Percentiles rank a stretch among this genome's conserved stretches.
These are phyloP conservation scores for Artomyces pyxidatus DNA, from an alignment of 768 basidiomycete species.

Conservation along the genomic window DNA sequence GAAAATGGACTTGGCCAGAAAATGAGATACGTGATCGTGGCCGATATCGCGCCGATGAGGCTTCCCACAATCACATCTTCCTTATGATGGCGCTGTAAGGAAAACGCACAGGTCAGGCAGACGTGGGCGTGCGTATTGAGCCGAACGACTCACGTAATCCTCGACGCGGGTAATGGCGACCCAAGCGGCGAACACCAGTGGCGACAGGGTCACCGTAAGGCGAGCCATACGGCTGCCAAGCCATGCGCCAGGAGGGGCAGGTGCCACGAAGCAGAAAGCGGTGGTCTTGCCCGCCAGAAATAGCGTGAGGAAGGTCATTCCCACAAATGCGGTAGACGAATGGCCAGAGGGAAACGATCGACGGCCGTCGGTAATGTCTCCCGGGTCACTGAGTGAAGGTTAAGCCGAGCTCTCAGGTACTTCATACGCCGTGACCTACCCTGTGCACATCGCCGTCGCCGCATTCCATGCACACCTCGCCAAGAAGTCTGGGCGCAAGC, in stretches of 20 bases:
- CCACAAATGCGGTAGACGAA: slow-evolving; percentile 56
- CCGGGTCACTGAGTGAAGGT: slow-evolving; percentile 26
- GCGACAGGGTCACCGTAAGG: slow-evolving; percentile 41
- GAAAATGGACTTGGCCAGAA: slow-evolving; percentile 63
- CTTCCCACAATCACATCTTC: slow-evolving; percentile 63
- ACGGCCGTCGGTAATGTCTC: slow-evolving; percentile 39
- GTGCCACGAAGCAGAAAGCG: slow-evolving; percentile 42
- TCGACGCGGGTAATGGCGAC: slow-evolving; percentile 56
- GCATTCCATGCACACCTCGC: slow-evolving; percentile 56
- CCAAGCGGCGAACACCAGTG: slow-evolving; percentile 49
- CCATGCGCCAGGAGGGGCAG: slow-evolving; percentile 28
- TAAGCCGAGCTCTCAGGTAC: no score
- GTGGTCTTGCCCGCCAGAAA: slow-evolving; percentile 60
- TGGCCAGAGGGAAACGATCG: slow-evolving; percentile 66
- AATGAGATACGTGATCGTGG: slow-evolving; percentile 43
- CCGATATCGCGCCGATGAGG: slow-evolving; percentile 45
- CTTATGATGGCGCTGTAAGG: slow-evolving; percentile 54
- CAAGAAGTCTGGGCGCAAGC: slow-evolving; percentile 62
- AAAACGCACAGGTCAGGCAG: background rate
- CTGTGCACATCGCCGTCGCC: slow-evolving; percentile 39
- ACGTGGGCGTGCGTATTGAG: background rate
- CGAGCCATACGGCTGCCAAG: slow-evolving; percentile 39
- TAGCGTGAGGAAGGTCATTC: slow-evolving; percentile 55
- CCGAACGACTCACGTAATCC: slow-evolving; percentile 46
- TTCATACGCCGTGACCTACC: slow-evolving; percentile 37